Conservation (phyloP, 2,329 filamentous ascomycete genomes). For the Ploettnerulaceae sp. region DNA sequence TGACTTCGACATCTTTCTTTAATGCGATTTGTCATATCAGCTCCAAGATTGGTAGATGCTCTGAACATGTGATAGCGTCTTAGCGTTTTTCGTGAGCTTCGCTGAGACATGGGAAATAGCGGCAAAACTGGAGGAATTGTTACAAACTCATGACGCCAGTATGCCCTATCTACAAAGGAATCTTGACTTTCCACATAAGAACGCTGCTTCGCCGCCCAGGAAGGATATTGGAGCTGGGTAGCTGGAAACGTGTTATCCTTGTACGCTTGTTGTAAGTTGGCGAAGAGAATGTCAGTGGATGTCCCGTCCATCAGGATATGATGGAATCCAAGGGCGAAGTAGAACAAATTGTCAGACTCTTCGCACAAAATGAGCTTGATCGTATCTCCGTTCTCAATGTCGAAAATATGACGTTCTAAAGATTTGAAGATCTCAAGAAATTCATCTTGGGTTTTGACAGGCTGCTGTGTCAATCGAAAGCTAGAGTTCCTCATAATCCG, state of each 20-base stretch:
- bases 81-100: conserved; percentile 7
- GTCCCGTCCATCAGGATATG: conserved; percentile 47
- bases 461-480: background rate
- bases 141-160: conserved; percentile 33
- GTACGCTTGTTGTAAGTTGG: conserved; percentile 42
- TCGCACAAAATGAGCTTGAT: background rate
- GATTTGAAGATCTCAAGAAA: background rate
- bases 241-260: conserved; percentile 24
- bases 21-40: background rate
- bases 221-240: conserved; percentile 29
- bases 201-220: conserved; percentile 35
- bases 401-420: background rate
- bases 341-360: conserved; percentile 30
- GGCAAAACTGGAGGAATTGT: conserved; percentile 30
- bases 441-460: background rate
- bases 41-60: background rate
- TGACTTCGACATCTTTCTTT: conserved; percentile 11
- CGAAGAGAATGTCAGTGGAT: conserved; percentile 39
- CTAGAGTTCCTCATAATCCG: conserved; percentile 7
- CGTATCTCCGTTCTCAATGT: background rate
- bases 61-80: background rate
- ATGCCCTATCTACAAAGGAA: conserved; percentile 23
- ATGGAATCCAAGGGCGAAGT: conserved; percentile 41
- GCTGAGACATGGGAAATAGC: conserved; percentile 28
- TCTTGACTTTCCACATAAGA: conserved; percentile 24